Evolutionary conservation across 176 grass and related monocot genomes (phyloP), one percentile per base, ranked within the genome.

Genomic region (Triticum timopheevii): DNA sequence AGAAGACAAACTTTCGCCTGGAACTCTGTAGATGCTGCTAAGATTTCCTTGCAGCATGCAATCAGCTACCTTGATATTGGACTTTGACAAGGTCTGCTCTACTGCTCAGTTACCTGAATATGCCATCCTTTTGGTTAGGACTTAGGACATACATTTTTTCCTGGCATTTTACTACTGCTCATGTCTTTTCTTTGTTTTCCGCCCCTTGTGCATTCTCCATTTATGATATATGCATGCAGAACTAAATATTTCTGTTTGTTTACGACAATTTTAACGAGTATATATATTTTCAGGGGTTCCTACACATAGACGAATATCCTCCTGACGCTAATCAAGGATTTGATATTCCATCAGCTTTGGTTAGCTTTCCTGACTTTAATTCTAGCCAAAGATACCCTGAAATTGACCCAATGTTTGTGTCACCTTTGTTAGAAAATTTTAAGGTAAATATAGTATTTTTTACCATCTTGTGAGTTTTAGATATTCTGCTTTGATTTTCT

Each of bases 271-370:
- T 66, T 61, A 56, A 67, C 74, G 22, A 61, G 40, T 23, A 39
- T 25, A 11, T 69, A 8, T 77, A 78, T 45, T 30, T 93, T 80
- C 89, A 98, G 96, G 96, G 96, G 15, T 98, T 98, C 85, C 78
- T 98, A 45, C 96, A 94, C 67, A 98, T 98, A 73, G 94, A 98
- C 42, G 97, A 98, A 90, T 98, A 98, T 84, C 97, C 97, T 91
- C 97, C 97, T 56, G 97, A 98, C 90, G 97, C 97, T 85, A 98
- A 98, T 94, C 97, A 98, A 88, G 97, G 97, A 84, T 98, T 98
- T 80, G 97, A 98, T 89, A 98, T 98, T 91, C 93, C 97, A 76
- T 96, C 94, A 89, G 97, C 94, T 83, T 90, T 98, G 67, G 85
- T 98, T 85, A 98, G 81, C 62, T 98, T 98, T 90, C 92, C 94